Base-by-base conservation (phyloP, 1,284 basidiomycete species). In the Schizopora paradoxa region DNA sequence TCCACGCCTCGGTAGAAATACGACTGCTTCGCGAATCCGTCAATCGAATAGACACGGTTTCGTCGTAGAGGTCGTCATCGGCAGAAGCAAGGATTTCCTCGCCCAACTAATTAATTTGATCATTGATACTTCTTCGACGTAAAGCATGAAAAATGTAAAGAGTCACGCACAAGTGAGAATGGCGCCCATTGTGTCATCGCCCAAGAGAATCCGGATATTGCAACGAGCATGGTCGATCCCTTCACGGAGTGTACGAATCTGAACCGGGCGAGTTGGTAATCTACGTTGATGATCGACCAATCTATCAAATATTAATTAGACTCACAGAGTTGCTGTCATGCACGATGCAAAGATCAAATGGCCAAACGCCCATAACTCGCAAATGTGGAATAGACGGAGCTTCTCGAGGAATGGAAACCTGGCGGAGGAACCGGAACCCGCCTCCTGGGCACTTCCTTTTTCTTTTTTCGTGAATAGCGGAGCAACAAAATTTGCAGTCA, bases 121-220 rank as follows among this genome's bases (percentile, higher is more conserved):
- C n/a, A n/a, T 26, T 27, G 40, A 31, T 26, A 42, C 6, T n/a
- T 22, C 16, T 10, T 23, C 11, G 21, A 22, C 25, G 22, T 39
- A 35, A 16, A 19, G 26, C n/a, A 25, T 29, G 7, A 45, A 32
- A 21, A 32, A 3, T 22, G n/a, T 27, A 50, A 40, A 38, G 48
- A 22, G 21, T 4, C 10, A 67, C 78, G 49, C 54, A 86, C 85
- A 58, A 89, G 61, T 1, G 85, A 76, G 61, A 86, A 88, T 3
- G 86, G 86, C 6, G 76, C 86, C 89, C 88, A 91, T 61, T 81
- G 79, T 0, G 81, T 77, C 44, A 91, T 73, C 1, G 86, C 85
- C 83, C 83, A 90, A 7, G 84, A 79, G 53, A 90, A 79, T 0
- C 88, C 88, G 3, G 78, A 76, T 10, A 83, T 51, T 6, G 79